Percentiles rank a stretch among this genome's conserved stretches.
These are phyloP conservation scores for Inga laurina DNA, from an alignment of 306 rosid genomes.

Conservation along the genomic window DNA sequence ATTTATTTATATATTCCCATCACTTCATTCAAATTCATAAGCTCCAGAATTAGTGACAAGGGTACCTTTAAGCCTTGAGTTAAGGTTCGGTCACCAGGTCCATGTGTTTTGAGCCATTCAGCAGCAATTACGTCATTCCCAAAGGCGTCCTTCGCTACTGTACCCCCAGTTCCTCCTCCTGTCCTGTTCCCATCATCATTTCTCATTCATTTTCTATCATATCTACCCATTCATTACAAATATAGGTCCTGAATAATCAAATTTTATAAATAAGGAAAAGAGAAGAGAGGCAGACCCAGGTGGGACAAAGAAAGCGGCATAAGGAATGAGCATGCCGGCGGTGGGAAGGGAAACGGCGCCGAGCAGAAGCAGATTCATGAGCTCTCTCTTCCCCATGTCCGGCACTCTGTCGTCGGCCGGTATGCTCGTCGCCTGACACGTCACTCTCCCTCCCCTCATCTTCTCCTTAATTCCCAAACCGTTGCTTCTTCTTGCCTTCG, in stretches of 20 bases:
- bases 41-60: not conserved
- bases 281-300: slow-evolving; percentile 43
- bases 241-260: too few species aligned
- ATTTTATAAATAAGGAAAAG: not conserved
- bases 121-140: slow-evolving; percentile 58
- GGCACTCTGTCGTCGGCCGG: slow-evolving; percentile 56
- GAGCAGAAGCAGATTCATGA: slow-evolving; percentile 55
- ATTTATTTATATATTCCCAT: not conserved
- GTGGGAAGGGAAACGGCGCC: slow-evolving; percentile 54
- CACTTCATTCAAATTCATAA: not conserved
- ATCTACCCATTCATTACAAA: too few species aligned
- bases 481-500: slow-evolving; percentile 34
- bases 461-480: slow-evolving; percentile 40
- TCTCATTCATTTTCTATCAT: too few species aligned
- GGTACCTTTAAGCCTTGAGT: slow-evolving; percentile 70
- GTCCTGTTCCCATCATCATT: slow-evolving; percentile 26
- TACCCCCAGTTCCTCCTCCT: slow-evolving; percentile 49
- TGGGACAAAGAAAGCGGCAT: slow-evolving; percentile 53
- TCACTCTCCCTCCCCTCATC: slow-evolving; percentile 24
- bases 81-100: slow-evolving; percentile 63
- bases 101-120: slow-evolving; percentile 62
- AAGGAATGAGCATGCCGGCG: slow-evolving; percentile 55
- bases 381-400: slow-evolving; percentile 61
- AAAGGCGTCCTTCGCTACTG: slow-evolving; percentile 60
- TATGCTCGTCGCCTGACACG: slow-evolving; percentile 58